Evolutionary conservation across 140 eudicot species (phyloP).

Genomic region (Senecio squalidus): DNA sequence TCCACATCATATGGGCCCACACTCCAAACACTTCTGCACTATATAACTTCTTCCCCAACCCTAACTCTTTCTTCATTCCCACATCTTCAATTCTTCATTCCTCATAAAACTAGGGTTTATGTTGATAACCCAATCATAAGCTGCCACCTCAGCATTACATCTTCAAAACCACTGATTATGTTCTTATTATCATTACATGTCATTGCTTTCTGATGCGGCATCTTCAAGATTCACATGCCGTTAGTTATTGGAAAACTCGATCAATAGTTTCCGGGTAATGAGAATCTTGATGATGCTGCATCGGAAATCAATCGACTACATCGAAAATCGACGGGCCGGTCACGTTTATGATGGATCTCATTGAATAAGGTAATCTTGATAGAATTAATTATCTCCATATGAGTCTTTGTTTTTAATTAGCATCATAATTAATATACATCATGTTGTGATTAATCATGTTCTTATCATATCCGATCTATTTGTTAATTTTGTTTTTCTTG

Average conservation of each 20-base stretch:
- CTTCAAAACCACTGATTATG: too few species aligned
- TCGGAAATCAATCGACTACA: constrained; percentile 24
- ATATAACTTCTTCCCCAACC: constrained; percentile 20
- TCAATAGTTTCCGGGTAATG: neutral
- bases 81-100: neutral
- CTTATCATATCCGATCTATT: too few species aligned
- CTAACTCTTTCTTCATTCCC: constrained; percentile 28
- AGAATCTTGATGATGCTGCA: constrained; percentile 43
- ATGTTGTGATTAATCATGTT: too few species aligned
- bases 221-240: constrained; percentile 34
- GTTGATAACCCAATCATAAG: neutral
- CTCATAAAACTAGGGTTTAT: constrained; percentile 22
- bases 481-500: too few species aligned
- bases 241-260: too few species aligned
- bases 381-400: neutral
- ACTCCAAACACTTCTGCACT: constrained; percentile 7
- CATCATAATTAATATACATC: too few species aligned
- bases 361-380: constrained; percentile 11
- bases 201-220: constrained; percentile 31
- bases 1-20: constrained; percentile 17
- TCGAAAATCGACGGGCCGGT: neutral
- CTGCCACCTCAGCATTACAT: neutral
- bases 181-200: too few species aligned
- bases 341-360: neutral
- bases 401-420: too few species aligned